Evolutionary conservation across 2,329 filamentous ascomycete species (phyloP).

Genomic region (Ophiostoma sp.): DNA sequence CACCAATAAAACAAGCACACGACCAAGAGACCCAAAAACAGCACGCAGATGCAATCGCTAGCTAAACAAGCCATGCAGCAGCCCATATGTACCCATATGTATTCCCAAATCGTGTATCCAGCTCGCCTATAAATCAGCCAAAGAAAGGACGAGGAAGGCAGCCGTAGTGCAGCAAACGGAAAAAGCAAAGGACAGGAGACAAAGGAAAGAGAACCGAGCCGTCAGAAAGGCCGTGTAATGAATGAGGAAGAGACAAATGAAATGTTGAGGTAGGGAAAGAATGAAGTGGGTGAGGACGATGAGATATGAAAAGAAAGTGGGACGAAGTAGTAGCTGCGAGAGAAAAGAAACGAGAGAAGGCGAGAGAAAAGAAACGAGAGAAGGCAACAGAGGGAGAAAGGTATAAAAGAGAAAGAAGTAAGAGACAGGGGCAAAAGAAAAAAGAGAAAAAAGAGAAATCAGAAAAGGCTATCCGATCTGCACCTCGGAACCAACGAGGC

Average conservation of each 20-base stretch:
- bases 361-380: not conserved
- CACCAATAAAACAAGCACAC: not conserved
- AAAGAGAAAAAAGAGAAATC: not conserved
- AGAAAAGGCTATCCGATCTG: not conserved
- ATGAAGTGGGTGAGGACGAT: not conserved
- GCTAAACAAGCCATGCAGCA: slow-evolving; percentile 4
- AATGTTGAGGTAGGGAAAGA: not conserved
- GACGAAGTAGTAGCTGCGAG: no score
- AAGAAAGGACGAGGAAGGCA: not conserved
- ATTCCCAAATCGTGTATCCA: slow-evolving; percentile 7
- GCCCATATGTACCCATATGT: not conserved
- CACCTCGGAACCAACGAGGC: slow-evolving; percentile 55
- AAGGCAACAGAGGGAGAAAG: not conserved
- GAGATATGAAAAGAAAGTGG: no score
- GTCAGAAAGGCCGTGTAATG: not conserved
- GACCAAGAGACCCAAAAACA: not conserved
- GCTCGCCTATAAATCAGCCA: not conserved
- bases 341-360: not conserved
- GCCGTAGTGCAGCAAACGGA: not conserved
- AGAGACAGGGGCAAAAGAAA: not conserved
- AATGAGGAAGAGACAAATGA: not conserved
- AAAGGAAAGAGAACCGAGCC: not conserved
- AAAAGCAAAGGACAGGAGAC: not conserved
- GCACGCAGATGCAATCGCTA: not conserved
- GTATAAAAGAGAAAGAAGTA: slow-evolving; percentile 2